phyloP scores from a whole-genome alignment of 768 basidiomycete genomes.

The Tulasnella sp. region DNA sequence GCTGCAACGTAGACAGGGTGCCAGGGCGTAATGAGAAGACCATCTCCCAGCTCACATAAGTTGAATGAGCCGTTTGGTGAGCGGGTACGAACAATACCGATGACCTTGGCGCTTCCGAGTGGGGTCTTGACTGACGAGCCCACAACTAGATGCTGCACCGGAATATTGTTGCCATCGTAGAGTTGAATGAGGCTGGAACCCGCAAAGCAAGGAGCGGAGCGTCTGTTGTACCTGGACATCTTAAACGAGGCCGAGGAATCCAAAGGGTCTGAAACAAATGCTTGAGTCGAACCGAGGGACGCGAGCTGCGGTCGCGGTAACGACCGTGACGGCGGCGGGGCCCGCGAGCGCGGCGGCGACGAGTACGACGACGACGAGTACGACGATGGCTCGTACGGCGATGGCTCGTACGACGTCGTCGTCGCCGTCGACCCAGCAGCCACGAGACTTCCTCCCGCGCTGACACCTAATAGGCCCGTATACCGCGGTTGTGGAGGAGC shows the following conservation, averaged over 20 bases:
- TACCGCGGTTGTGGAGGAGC: not conserved
- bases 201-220: conserved; percentile 36
- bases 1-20: conserved; percentile 18
- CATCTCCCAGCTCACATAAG: conserved; percentile 34
- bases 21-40: conserved; percentile 33
- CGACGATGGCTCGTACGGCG: too few species aligned
- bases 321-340: too few species aligned
- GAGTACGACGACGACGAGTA: too few species aligned
- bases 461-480: too few species aligned
- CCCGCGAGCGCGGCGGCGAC: too few species aligned
- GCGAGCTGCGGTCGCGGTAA: too few species aligned
- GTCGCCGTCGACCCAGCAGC: too few species aligned
- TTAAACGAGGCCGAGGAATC: not conserved
- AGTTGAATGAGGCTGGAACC: conserved; percentile 30
- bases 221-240: conserved; percentile 35
- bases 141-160: conserved; percentile 20
- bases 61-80: conserved; percentile 13
- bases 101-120: conserved; percentile 25
- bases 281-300: too few species aligned
- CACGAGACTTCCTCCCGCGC: too few species aligned
- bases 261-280: too few species aligned
- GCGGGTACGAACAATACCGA: conserved; percentile 32
- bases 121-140: conserved; percentile 32
- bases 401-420: too few species aligned
- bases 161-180: not conserved